phyloP scores from a whole-genome alignment of 257 asterid species.

The Nicotiana tomentosiformis region DNA sequence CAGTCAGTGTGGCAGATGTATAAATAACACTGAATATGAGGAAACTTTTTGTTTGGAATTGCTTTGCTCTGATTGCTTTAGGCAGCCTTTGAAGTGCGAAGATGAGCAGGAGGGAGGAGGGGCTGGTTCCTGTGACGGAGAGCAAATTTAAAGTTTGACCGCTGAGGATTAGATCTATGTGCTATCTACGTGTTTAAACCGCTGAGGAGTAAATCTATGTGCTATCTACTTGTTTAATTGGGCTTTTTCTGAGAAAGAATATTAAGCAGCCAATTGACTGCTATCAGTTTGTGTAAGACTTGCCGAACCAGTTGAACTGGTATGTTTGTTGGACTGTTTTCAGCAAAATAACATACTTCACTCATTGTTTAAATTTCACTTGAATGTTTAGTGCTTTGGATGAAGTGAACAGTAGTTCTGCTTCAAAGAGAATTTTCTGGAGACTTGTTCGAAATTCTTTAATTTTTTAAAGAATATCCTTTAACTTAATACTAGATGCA shows the following conservation, averaged over 20 bases:
- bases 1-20: conserved; percentile 72
- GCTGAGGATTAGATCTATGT: not conserved
- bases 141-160: not conserved
- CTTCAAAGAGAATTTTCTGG: not conserved
- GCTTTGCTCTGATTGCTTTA: conserved; percentile 54
- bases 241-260: not conserved
- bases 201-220: not conserved
- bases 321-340: not conserved
- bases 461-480: not conserved
- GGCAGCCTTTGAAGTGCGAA: conserved; percentile 22
- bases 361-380: not conserved
- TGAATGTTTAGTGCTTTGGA: not conserved
- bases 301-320: not conserved
- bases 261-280: not conserved
- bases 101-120: conserved; percentile 18
- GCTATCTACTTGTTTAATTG: not conserved
- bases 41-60: conserved; percentile 72
- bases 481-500: not conserved
- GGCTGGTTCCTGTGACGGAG: conserved; percentile 11
- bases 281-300: not conserved
- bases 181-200: not conserved
- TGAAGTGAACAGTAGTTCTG: not conserved
- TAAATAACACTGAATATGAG: conserved; percentile 48
- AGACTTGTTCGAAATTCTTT: not conserved
- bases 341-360: not conserved